phyloP scores from a whole-genome alignment of 2,329 filamentous ascomycete genomes.

The Fusarium phyllophilum region DNA sequence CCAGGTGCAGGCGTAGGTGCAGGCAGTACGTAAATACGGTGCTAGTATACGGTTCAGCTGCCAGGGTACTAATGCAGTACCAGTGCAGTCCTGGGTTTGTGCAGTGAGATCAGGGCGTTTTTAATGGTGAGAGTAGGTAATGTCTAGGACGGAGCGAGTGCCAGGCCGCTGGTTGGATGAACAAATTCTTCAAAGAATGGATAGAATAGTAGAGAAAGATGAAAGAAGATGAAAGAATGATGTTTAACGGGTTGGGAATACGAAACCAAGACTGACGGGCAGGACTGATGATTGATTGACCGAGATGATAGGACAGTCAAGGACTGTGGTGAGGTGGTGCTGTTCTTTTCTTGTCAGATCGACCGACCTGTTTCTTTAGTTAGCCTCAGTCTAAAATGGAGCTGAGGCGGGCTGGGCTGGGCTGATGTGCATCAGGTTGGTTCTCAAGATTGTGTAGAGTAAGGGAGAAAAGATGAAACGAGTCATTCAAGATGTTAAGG shows the following conservation, averaged over 20 bases:
- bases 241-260: conserved; percentile 41
- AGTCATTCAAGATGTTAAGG: not conserved
- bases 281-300: conserved; percentile 6
- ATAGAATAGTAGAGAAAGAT: not conserved
- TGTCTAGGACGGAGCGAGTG: conserved; percentile 41
- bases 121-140: conserved; percentile 38
- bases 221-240: conserved; percentile 16
- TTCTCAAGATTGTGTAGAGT: not conserved
- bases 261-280: conserved; percentile 35
- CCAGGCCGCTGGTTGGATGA: conserved; percentile 35
- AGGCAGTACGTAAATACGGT: conserved; percentile 35
- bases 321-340: conserved; percentile 22
- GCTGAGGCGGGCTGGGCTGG: conserved; percentile 28
- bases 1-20: not conserved
- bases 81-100: not conserved
- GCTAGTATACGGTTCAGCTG: conserved; percentile 26
- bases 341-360: conserved; percentile 21
- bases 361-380: not conserved
- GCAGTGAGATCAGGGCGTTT: conserved; percentile 28
- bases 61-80: conserved; percentile 8
- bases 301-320: conserved; percentile 18
- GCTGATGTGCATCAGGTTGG: conserved; percentile 8
- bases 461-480: not conserved
- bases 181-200: not conserved
- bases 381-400: conserved; percentile 13